These are phyloP conservation scores for Imleria badia DNA, from an alignment of 768 basidiomycete species.

Conservation along the genomic window DNA sequence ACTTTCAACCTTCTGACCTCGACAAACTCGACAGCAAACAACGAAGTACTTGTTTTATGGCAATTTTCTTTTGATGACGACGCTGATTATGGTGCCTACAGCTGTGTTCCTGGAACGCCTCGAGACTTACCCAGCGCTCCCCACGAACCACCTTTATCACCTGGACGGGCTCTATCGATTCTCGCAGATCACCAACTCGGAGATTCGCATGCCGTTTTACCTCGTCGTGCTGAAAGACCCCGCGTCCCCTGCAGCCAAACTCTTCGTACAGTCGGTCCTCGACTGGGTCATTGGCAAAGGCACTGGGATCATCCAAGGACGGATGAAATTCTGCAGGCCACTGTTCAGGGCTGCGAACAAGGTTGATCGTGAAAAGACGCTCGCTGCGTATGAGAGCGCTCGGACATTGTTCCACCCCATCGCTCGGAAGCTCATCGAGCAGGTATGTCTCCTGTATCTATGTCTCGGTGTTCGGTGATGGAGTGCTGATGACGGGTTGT, in stretches of 20 bases:
- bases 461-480: too few relatives aligned
- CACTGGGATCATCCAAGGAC: constrained; percentile 44
- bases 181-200: constrained; percentile 44
- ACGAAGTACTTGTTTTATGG: constrained; percentile 33
- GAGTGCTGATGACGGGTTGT: background rate
- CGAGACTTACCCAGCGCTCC: constrained; percentile 41
- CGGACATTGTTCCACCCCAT: constrained; percentile 49
- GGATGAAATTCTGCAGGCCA: constrained; percentile 59
- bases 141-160: constrained; percentile 39
- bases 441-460: constrained; percentile 32
- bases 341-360: constrained; percentile 40
- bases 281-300: constrained; percentile 47
- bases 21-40: constrained; percentile 51
- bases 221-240: constrained; percentile 45
- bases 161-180: constrained; percentile 48
- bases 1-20: constrained; percentile 48
- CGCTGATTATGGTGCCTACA: constrained; percentile 13
- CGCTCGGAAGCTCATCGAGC: constrained; percentile 48
- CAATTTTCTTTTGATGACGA: background rate
- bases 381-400: constrained; percentile 34
- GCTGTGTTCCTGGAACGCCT: constrained; percentile 61
- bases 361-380: constrained; percentile 37
- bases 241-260: constrained; percentile 29
- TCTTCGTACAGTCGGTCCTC: constrained; percentile 36
- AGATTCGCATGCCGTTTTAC: constrained; percentile 54